phyloP scores from a whole-genome alignment of 176 grass and related monocot species.

The Aegilops speltoides region DNA sequence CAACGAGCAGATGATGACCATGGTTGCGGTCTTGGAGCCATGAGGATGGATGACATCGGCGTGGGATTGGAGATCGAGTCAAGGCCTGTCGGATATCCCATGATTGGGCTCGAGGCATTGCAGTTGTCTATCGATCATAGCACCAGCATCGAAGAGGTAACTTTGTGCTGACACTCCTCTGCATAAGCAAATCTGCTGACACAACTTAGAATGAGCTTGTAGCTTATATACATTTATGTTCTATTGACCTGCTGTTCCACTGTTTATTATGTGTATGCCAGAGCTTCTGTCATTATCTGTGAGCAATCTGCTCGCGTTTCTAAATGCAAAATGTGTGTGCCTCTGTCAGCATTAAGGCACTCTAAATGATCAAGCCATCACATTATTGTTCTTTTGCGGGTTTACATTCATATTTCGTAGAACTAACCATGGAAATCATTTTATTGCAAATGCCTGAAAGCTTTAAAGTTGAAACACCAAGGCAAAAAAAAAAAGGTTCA shows the following conservation, averaged over 20 bases:
- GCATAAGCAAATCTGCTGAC: background rate
- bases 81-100: slow-evolving; percentile 26
- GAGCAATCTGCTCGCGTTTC: background rate
- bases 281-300: slow-evolving; percentile 2
- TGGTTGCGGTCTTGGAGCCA: slow-evolving; percentile 20
- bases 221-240: background rate
- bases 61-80: slow-evolving; percentile 52
- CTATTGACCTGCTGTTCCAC: background rate
- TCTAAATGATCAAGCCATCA: background rate
- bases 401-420: background rate
- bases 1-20: slow-evolving; percentile 35
- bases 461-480: background rate
- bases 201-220: background rate
- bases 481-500: background rate
- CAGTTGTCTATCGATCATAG: slow-evolving; percentile 87
- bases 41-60: slow-evolving; percentile 37
- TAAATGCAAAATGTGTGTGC: background rate
- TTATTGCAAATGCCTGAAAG: background rate
- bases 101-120: slow-evolving; percentile 47
- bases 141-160: slow-evolving; percentile 82
- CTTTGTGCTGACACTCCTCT: slow-evolving; percentile 11
- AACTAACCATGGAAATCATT: background rate
- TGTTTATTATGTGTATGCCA: background rate
- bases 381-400: background rate
- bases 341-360: background rate